These are phyloP conservation scores for Stentor roeselii DNA, from an alignment of 73 alveolate species.

Conservation along the genomic window DNA sequence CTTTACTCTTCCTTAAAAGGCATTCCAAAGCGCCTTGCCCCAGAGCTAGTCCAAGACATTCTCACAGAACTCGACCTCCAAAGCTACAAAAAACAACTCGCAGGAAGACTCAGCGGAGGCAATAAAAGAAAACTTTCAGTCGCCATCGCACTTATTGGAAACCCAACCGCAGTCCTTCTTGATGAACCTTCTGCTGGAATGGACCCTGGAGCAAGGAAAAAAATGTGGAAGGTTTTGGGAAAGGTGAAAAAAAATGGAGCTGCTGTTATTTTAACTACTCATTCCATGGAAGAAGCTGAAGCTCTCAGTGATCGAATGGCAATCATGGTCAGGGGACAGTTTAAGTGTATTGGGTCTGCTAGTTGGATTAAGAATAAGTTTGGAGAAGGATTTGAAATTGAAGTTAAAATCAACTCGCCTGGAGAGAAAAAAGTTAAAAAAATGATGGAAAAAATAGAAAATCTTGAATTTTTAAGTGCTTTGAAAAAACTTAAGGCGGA, in stretches of 20 bases:
- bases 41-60: constrained; percentile 52
- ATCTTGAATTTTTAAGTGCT: too few species aligned
- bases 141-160: constrained; percentile 89
- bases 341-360: constrained; percentile 70
- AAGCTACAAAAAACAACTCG: constrained; percentile 49
- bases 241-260: constrained; percentile 57
- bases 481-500: too few species aligned
- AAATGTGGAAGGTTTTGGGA: constrained; percentile 68
- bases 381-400: too few species aligned
- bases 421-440: too few species aligned
- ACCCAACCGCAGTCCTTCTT: constrained; percentile 81
- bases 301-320: constrained; percentile 80
- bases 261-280: constrained; percentile 80
- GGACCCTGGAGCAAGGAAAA: constrained; percentile 86
- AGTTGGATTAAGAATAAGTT: constrained; percentile 56
- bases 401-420: too few species aligned
- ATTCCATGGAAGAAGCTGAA: constrained; percentile 94
- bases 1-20: constrained; percentile 94
- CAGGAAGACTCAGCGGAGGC: constrained; percentile 90
- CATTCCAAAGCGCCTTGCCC: constrained; percentile 41
- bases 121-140: constrained; percentile 96
- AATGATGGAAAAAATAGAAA: too few species aligned
- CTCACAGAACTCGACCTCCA: constrained; percentile 66
- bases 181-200: constrained; percentile 98
- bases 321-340: constrained; percentile 77